Conservation (phyloP, 2,329 filamentous ascomycete genomes). For the Nemania abortiva region DNA sequence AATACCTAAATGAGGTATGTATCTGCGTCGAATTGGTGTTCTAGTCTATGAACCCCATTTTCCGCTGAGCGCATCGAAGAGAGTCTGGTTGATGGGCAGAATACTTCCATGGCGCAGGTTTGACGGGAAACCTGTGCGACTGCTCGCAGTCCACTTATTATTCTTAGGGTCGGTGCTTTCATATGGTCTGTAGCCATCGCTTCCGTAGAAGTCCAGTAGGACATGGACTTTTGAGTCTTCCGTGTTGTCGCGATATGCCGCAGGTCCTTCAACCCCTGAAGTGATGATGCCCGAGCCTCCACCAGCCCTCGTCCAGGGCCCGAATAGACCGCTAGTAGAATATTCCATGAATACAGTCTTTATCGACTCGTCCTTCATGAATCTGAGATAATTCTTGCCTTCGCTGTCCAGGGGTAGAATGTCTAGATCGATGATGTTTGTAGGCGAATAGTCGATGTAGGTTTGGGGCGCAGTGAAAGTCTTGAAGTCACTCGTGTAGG, state of each 20-base stretch:
- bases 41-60: constrained; percentile 51
- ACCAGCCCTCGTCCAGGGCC: constrained; percentile 63
- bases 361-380: constrained; percentile 66
- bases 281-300: constrained; percentile 58
- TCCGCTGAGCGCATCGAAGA: constrained; percentile 57
- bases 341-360: constrained; percentile 66
- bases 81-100: constrained; percentile 58
- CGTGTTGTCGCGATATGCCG: constrained; percentile 59
- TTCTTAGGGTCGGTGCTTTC: constrained; percentile 58
- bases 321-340: constrained; percentile 62
- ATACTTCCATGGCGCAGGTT: constrained; percentile 66
- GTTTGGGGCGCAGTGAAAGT: constrained; percentile 64
- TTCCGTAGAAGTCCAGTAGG: constrained; percentile 63
- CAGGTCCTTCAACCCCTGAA: constrained; percentile 59
- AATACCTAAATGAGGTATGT: not conserved
- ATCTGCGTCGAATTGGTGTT: not conserved
- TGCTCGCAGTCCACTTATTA: constrained; percentile 61
- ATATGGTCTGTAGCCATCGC: constrained; percentile 63
- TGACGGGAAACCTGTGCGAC: constrained; percentile 57
- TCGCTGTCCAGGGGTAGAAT: constrained; percentile 61
- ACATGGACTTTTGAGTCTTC: constrained; percentile 57
- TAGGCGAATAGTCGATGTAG: constrained; percentile 62
- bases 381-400: constrained; percentile 61
- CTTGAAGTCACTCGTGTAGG: constrained; percentile 66
- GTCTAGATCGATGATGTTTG: constrained; percentile 67